Conservation (phyloP, 2,329 filamentous ascomycete species). For the Endothia cerciana region DNA sequence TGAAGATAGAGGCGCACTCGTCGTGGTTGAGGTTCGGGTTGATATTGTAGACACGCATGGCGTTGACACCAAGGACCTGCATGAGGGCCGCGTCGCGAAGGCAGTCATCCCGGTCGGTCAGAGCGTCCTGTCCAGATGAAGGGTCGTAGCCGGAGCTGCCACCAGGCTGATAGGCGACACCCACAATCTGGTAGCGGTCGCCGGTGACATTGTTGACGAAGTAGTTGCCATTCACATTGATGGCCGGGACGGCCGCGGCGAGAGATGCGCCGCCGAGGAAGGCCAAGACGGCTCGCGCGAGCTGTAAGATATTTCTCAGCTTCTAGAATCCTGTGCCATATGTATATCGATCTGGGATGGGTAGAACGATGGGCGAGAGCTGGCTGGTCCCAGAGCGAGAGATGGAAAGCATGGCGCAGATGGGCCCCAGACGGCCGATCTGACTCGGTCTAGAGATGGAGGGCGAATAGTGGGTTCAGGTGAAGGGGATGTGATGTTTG, state of each 20-base stretch:
- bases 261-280: constrained; percentile 48
- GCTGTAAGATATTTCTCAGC: constrained; percentile 8
- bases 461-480: too few species aligned
- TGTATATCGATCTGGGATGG: background rate
- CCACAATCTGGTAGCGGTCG: constrained; percentile 67
- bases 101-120: constrained; percentile 62
- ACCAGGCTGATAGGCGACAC: constrained; percentile 71
- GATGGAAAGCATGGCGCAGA: too few species aligned
- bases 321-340: background rate
- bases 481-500: too few species aligned
- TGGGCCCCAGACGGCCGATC: too few species aligned
- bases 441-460: too few species aligned
- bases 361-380: background rate
- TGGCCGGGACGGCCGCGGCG: constrained; percentile 59
- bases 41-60: constrained; percentile 72
- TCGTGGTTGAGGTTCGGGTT: constrained; percentile 69
- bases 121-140: constrained; percentile 56
- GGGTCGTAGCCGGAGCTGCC: constrained; percentile 67
- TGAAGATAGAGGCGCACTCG: constrained; percentile 69
- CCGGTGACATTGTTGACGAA: constrained; percentile 64
- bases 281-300: constrained; percentile 14
- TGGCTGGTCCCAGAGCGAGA: background rate
- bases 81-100: constrained; percentile 68
- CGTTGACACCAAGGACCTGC: constrained; percentile 67
- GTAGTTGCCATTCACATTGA: constrained; percentile 59